A percentile compares a stretch with the other conserved stretches of the same genome.
Evolutionary conservation across 164 flowering plant genomes (phyloP).

Genomic region (Umbilicus rupestris): DNA sequence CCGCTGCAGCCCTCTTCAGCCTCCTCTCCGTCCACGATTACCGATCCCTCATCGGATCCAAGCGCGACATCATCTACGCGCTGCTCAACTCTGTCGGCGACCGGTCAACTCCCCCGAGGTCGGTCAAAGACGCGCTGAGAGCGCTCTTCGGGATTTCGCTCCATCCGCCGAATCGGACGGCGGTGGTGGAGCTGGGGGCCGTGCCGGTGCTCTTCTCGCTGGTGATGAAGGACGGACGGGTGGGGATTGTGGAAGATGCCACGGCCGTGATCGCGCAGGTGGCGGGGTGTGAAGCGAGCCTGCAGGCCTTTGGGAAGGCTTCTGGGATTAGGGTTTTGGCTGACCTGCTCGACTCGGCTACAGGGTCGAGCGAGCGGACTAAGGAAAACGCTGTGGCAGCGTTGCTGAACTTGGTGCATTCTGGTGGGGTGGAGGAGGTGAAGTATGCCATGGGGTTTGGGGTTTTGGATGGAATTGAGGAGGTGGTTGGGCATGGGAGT

Average conservation of each 20-base stretch:
- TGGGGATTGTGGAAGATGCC: constrained; percentile 77
- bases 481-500: constrained; percentile 57
- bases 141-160: constrained; percentile 73
- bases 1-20: constrained; percentile 68
- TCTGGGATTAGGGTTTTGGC: constrained; percentile 55
- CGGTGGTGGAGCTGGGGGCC: constrained; percentile 53
- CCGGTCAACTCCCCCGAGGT: constrained; percentile 37
- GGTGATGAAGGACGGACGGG: constrained; percentile 43
- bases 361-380: constrained; percentile 45
- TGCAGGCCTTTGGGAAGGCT: constrained; percentile 50
- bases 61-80: constrained; percentile 64
- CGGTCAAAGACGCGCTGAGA: constrained; percentile 67
- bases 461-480: constrained; percentile 38
- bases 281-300: constrained; percentile 73
- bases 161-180: constrained; percentile 43
- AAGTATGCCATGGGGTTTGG: constrained; percentile 26
- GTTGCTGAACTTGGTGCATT: constrained; percentile 54
- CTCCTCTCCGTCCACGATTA: constrained; percentile 45
- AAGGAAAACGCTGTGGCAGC: constrained; percentile 82
- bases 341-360: constrained; percentile 52
- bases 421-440: constrained; percentile 41
- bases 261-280: constrained; percentile 92
- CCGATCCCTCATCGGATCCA: constrained; percentile 71
- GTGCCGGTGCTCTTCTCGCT: constrained; percentile 45
- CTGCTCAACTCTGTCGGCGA: constrained; percentile 37